phyloP scores from a whole-genome alignment of 129 eudicot species.

The Centella asiatica region DNA sequence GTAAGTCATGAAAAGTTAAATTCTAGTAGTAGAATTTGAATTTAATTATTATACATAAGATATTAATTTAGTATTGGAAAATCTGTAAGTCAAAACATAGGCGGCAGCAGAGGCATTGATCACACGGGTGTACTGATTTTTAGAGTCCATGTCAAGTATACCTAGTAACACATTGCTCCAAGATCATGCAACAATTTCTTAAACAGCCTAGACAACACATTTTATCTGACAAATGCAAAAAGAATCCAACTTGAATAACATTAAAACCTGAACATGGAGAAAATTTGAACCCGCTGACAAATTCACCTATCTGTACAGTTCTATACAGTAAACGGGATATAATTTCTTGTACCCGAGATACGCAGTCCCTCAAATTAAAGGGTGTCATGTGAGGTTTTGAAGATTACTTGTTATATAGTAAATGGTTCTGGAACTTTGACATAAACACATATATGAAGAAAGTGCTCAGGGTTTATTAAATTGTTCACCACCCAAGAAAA shows the following conservation, averaged over 20 bases:
- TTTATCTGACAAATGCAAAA: no score
- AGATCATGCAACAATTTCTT: no score
- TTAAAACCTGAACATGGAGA: neutral
- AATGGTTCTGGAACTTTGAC: slow-evolving; percentile 41
- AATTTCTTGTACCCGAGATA: neutral
- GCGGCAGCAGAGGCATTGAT: no score
- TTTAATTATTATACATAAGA: no score
- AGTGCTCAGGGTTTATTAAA: slow-evolving; percentile 83
- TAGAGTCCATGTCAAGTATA: no score
- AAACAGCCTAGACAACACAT: no score
- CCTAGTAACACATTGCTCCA: no score
- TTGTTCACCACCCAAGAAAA: slow-evolving; percentile 91
- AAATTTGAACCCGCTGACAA: slow-evolving; percentile 6
- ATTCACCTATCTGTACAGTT: slow-evolving; percentile 38
- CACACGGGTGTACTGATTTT: no score
- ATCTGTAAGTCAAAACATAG: no score
- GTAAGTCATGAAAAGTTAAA: no score
- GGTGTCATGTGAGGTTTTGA: neutral
- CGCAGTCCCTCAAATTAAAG: neutral
- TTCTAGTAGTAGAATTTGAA: no score
- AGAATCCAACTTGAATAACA: neutral
- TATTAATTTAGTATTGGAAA: no score
- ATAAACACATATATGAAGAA: slow-evolving; percentile 78
- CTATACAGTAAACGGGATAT: slow-evolving; percentile 20
- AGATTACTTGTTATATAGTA: slow-evolving; percentile 16